phyloP scores from a whole-genome alignment of 1,284 basidiomycete species.

The Pascua sp. region DNA sequence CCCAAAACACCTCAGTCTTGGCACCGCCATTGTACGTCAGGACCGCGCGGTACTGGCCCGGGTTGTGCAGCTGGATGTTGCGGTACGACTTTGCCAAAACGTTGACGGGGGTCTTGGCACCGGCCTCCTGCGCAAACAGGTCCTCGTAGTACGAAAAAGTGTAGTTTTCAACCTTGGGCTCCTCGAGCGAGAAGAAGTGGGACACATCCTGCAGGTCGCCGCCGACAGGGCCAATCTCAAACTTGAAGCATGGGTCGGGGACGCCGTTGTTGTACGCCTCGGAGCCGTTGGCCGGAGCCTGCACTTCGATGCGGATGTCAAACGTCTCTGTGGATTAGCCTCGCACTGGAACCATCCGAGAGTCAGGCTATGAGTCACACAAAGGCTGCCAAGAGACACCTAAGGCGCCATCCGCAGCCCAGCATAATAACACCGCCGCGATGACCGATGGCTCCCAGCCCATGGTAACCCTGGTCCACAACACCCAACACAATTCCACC shows the following conservation, averaged over 20 bases:
- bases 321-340: conserved; percentile 27
- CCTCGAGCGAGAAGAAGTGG: conserved; percentile 40
- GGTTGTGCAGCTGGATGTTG: conserved; percentile 42
- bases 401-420: no score
- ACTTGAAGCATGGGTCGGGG: conserved; percentile 35
- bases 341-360: no score
- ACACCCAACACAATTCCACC: not conserved
- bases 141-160: conserved; percentile 47
- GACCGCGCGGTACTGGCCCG: conserved; percentile 30
- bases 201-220: conserved; percentile 36
- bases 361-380: no score
- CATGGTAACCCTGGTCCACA: no score
- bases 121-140: conserved; percentile 43
- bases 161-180: conserved; percentile 35
- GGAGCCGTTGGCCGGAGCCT: conserved; percentile 50
- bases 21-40: conserved; percentile 35
- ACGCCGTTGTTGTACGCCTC: conserved; percentile 48
- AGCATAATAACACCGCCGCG: no score
- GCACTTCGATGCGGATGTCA: conserved; percentile 47
- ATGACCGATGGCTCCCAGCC: no score
- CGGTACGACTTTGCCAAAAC: conserved; percentile 49
- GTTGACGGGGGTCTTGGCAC: conserved; percentile 44
- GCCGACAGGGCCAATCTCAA: conserved; percentile 41
- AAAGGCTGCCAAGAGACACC: no score
- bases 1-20: conserved; percentile 35